Conservation (phyloP, 2,329 filamentous ascomycete species). For the Pseudocercospora crystallina region DNA sequence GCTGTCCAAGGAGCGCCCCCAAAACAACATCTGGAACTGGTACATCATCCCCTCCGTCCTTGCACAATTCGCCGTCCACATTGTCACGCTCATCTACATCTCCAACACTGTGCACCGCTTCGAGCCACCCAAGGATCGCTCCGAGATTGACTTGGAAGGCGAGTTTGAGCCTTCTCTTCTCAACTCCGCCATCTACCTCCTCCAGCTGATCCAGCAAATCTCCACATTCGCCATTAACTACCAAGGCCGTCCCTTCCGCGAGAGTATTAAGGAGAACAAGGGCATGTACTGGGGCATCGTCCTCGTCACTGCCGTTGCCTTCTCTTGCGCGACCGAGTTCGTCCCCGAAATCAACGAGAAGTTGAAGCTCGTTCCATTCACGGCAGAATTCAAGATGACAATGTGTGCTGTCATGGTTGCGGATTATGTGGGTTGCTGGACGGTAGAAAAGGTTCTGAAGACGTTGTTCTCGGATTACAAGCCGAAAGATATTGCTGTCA, state of each 20-base stretch:
- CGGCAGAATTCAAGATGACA: constrained; percentile 79
- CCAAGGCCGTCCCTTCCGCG: constrained; percentile 95
- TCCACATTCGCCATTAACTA: constrained; percentile 99
- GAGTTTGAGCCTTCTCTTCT: constrained; percentile 91
- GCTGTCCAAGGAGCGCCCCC: constrained; percentile 92
- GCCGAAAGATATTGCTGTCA: constrained; percentile 87
- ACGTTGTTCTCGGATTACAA: constrained; percentile 82
- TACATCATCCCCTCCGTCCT: constrained; percentile 98
- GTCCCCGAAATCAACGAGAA: constrained; percentile 92
- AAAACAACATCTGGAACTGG: constrained; percentile 98
- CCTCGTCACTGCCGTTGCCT: constrained; percentile 84
- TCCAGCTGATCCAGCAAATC: constrained; percentile 98
- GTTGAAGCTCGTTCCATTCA: constrained; percentile 90
- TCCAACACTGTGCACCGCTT: constrained; percentile 82
- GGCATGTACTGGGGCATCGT: constrained; percentile 98
- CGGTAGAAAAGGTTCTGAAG: constrained; percentile 87
- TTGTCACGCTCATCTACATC: constrained; percentile 90
- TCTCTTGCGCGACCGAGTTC: constrained; percentile 92
- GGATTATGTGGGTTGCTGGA: constrained; percentile 83
- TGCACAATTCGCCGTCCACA: constrained; percentile 95
- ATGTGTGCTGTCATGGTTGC: constrained; percentile 82
- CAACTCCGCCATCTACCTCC: constrained; percentile 94
- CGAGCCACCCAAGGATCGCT: constrained; percentile 61
- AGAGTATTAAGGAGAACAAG: constrained; percentile 90
- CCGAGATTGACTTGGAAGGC: constrained; percentile 81